These are phyloP conservation scores for Ophiostoma piceae DNA, from an alignment of 2,329 filamentous ascomycete species.

Conservation along the genomic window DNA sequence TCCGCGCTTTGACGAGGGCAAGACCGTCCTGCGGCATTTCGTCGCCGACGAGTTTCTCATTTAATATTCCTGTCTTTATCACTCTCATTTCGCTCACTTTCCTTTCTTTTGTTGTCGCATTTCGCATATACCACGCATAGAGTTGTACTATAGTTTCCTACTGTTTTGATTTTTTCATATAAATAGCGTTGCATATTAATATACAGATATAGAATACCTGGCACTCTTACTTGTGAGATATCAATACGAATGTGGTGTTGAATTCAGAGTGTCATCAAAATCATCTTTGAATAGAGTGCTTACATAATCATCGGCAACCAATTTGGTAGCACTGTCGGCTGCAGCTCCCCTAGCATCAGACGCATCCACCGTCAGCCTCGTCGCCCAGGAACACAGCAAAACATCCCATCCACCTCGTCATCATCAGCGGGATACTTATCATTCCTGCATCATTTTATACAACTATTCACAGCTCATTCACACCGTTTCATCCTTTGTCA, in stretches of 20 bases:
- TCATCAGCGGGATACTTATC: neutral
- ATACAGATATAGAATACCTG: neutral
- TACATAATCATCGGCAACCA: neutral
- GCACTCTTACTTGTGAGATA: neutral
- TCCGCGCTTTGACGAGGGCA: constrained; percentile 67
- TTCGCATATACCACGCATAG: constrained; percentile 11
- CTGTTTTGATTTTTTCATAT: neutral
- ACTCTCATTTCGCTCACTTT: neutral
- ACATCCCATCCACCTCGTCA: neutral
- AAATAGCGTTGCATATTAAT: neutral
- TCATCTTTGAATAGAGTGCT: neutral
- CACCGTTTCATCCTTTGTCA: neutral
- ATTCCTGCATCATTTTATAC: neutral
- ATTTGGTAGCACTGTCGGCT: neutral
- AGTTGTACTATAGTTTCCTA: neutral
- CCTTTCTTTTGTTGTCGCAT: neutral
- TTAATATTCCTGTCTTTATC: constrained; percentile 31
- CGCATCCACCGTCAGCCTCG: constrained; percentile 7
- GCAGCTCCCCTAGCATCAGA: constrained; percentile 10
- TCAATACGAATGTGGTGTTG: neutral
- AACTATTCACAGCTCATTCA: neutral
- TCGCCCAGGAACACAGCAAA: neutral
- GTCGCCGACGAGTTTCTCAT: constrained; percentile 66
- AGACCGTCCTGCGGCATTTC: constrained; percentile 75
- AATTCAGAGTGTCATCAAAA: neutral